Evolutionary conservation across 495 filamentous ascomycete genomes (phyloP).

Genomic region (Staphylotrichum longicolle): DNA sequence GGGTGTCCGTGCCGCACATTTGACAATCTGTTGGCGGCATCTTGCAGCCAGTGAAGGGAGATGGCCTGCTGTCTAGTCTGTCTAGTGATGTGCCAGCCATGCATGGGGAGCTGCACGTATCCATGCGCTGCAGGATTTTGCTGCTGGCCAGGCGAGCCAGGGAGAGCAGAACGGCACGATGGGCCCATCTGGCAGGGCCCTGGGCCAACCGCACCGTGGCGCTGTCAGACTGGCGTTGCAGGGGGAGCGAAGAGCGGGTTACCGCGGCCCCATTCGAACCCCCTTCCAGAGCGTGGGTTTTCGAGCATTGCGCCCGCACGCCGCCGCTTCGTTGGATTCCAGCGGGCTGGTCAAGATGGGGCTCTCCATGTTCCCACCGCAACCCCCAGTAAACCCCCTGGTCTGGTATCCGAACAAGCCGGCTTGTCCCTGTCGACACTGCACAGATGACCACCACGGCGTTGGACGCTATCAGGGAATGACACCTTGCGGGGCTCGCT

Average conservation of each 20-base stretch:
- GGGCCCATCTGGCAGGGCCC: neutral
- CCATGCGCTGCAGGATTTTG: conserved; percentile 16
- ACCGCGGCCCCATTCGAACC: no score
- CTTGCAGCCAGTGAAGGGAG: conserved; percentile 7
- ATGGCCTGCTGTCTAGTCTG: conserved; percentile 20
- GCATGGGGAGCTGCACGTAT: conserved; percentile 21
- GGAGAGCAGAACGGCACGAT: neutral
- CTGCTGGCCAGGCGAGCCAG: neutral
- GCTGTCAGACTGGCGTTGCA: conserved; percentile 10
- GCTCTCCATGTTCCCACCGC: neutral
- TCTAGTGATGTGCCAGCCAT: conserved; percentile 27
- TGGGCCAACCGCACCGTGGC: conserved; percentile 5
- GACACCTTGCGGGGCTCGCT: neutral
- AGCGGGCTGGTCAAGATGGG: conserved; percentile 6
- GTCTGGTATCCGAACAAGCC: neutral
- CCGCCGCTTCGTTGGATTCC: neutral
- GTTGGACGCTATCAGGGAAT: neutral
- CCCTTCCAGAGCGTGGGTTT: no score
- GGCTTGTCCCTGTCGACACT: neutral
- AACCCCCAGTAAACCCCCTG: neutral
- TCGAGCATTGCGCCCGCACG: neutral
- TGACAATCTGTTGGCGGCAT: conserved; percentile 7
- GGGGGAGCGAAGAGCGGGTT: neutral
- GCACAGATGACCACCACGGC: conserved; percentile 3
- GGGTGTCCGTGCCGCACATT: conserved; percentile 3